Percentiles rank a stretch among this genome's conserved stretches.
phyloP scores from a whole-genome alignment of 495 filamentous ascomycete genomes.

The Neurospora sp. region DNA sequence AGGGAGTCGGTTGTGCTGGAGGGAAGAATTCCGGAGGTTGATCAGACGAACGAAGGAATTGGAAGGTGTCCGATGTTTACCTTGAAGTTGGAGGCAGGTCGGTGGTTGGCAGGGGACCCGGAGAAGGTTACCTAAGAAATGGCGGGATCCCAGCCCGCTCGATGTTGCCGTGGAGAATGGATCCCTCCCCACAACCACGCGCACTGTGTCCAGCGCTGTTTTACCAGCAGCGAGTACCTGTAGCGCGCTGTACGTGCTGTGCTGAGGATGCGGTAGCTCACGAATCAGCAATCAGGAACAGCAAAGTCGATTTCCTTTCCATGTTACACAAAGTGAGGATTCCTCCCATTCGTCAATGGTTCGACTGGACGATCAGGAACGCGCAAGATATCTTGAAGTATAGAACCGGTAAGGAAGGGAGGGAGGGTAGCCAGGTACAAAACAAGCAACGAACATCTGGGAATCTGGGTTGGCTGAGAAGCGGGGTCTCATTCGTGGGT shows the following conservation, averaged over 20 bases:
- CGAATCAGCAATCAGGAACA: background rate
- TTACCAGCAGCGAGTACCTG: background rate
- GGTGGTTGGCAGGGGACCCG: background rate
- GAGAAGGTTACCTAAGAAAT: background rate
- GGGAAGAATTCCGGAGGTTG: background rate
- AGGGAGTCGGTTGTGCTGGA: background rate
- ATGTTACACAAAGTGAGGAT: background rate
- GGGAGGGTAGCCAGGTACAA: background rate
- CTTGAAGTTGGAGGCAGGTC: background rate
- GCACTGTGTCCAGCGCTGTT: background rate
- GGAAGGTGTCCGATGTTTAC: background rate
- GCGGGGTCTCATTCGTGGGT: background rate
- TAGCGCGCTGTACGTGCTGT: background rate
- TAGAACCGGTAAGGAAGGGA: background rate
- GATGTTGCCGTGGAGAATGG: background rate
- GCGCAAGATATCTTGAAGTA: background rate
- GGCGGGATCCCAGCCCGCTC: background rate
- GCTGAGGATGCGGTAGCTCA: background rate
- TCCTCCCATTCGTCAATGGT: background rate
- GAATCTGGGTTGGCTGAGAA: background rate
- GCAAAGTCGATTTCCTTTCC: background rate
- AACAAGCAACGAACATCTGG: background rate
- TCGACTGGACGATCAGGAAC: background rate
- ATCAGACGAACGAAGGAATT: background rate
- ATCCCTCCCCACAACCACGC: background rate